phyloP scores from a whole-genome alignment of 225 moss, liverwort and hornwort species.

The Physcomitrium patens region DNA sequence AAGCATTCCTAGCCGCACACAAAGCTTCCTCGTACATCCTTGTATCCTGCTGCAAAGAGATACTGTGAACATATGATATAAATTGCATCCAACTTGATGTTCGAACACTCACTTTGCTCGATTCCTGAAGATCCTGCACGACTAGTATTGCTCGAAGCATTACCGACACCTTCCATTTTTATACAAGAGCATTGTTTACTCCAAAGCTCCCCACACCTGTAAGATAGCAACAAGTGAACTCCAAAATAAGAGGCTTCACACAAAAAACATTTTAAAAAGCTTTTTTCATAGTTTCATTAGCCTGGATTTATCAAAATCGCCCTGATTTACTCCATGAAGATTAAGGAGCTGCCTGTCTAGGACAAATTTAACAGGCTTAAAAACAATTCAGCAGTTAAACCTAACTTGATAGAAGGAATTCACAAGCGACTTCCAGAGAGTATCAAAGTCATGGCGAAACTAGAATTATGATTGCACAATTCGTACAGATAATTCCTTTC shows the following conservation, averaged over 20 bases:
- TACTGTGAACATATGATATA: neutral
- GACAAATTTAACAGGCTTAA: neutral
- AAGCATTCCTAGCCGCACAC: conserved; percentile 24
- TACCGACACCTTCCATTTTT: conserved; percentile 38
- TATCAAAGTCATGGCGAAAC: too few relatives aligned
- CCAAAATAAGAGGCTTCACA: neutral
- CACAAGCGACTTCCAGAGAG: too few relatives aligned
- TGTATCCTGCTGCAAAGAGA: conserved; percentile 34
- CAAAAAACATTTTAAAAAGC: neutral
- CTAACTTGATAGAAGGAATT: too few relatives aligned
- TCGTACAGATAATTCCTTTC: too few relatives aligned
- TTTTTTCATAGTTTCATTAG: neutral
- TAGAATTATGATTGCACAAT: too few relatives aligned
- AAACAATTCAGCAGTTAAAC: neutral
- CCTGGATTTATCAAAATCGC: neutral
- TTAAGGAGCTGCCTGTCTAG: neutral
- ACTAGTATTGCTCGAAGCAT: conserved; percentile 24
- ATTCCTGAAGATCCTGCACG: conserved; percentile 44
- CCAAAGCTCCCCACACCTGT: conserved; percentile 47
- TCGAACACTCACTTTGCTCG: conserved; percentile 47
- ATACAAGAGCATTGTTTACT: conserved; percentile 34
- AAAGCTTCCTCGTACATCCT: conserved; percentile 28
- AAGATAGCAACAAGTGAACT: neutral
- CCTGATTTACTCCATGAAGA: neutral
- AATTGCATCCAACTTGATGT: conserved; percentile 1